Conservation (phyloP, 1,284 basidiomycete genomes). For the Apiotrichum montevideense region DNA sequence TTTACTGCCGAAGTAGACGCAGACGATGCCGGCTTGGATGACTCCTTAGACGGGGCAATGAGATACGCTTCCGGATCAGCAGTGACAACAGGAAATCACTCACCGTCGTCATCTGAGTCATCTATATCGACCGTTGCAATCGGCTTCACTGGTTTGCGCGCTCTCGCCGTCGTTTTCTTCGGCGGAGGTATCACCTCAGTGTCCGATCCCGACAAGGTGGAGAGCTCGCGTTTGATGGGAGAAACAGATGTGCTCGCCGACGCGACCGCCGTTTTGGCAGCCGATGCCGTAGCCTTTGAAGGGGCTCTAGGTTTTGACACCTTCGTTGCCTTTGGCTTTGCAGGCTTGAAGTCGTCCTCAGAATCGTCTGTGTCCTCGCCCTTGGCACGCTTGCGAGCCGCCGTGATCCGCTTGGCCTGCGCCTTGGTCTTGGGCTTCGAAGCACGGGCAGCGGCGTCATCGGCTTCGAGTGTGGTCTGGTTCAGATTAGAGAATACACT, state of each 20-base stretch:
- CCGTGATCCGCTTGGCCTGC: no score
- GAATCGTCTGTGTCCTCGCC: conserved; percentile 49
- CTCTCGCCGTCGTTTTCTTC: conserved; percentile 47
- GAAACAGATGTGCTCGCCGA: neutral
- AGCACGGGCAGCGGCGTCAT: no score
- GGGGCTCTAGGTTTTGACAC: neutral
- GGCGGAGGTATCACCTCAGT: neutral
- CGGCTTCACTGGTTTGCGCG: conserved; percentile 49
- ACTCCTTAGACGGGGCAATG: conserved; percentile 30
- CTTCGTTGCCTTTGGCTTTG: conserved; percentile 22
- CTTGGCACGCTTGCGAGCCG: no score
- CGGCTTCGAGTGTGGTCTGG: no score
- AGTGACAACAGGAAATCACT: conserved; percentile 6
- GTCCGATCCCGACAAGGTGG: conserved; percentile 16
- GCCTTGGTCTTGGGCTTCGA: no score
- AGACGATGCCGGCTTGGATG: conserved; percentile 1
- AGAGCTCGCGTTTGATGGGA: conserved; percentile 16
- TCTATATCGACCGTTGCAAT: conserved; percentile 46
- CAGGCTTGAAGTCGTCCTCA: conserved; percentile 64
- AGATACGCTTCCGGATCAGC: no score
- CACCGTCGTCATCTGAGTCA: conserved; percentile 56
- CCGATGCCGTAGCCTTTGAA: no score
- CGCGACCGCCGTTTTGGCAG: no score
- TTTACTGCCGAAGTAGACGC: neutral
- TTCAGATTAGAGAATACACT: no score